Conservation (phyloP, 2,329 filamentous ascomycete genomes). For the Xylaria sp. region DNA sequence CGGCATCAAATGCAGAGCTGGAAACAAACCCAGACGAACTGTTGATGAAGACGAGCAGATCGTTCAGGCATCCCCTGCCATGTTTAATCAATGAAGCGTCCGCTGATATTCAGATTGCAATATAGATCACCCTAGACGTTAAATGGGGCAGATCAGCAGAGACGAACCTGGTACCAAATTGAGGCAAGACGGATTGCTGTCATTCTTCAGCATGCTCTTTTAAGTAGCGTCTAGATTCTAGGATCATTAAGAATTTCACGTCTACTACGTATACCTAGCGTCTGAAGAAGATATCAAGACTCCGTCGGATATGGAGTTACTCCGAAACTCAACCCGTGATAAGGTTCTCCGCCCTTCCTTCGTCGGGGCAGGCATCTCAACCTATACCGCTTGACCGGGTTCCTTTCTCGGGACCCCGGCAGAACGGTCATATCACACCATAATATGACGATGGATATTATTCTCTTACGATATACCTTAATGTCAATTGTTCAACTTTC, state of each 20-base stretch:
- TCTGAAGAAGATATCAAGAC: conserved; percentile 58
- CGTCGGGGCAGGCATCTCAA: conserved; percentile 18
- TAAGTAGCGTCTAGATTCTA: neutral
- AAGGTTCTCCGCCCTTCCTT: conserved; percentile 8
- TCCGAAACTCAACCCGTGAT: conserved; percentile 21
- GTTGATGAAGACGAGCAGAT: conserved; percentile 10
- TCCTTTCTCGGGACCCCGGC: conserved; percentile 45
- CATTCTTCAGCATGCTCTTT: neutral
- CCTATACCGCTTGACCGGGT: conserved; percentile 21
- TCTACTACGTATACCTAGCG: neutral
- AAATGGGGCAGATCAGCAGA: conserved; percentile 14
- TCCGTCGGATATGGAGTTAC: conserved; percentile 49
- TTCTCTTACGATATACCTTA: conserved; percentile 55
- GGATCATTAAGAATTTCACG: neutral
- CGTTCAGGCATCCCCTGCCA: conserved; percentile 4
- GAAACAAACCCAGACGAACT: conserved; percentile 2
- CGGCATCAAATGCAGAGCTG: conserved; percentile 20
- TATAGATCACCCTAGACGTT: conserved; percentile 11
- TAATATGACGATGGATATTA: conserved; percentile 61
- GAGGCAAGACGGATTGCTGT: neutral
- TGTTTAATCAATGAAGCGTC: conserved; percentile 1
- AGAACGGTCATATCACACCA: conserved; percentile 66
- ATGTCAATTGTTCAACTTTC: conserved; percentile 58
- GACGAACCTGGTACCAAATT: conserved; percentile 1
- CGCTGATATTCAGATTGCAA: conserved; percentile 13